Conservation (phyloP, 2,329 filamentous ascomycete genomes). For the Ascocoryne sarcoides region DNA sequence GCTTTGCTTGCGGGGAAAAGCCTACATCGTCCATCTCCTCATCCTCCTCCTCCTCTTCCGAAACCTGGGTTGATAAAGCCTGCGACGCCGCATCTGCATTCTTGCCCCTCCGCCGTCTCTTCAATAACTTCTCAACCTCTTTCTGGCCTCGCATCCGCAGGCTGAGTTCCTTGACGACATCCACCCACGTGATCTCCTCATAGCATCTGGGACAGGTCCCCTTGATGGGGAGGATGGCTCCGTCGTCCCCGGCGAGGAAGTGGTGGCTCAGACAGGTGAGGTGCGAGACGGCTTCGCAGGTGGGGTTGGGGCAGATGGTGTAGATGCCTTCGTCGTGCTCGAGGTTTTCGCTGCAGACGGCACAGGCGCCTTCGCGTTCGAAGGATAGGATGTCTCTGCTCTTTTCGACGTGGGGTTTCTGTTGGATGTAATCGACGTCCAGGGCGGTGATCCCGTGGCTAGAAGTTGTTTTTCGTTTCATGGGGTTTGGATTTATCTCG, state of each 20-base stretch:
- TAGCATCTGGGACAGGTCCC: slow-evolving; percentile 67
- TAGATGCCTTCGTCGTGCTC: slow-evolving; percentile 42
- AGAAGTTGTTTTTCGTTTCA: slow-evolving; percentile 4
- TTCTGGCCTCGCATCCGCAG: slow-evolving; percentile 62
- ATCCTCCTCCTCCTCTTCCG: slow-evolving; percentile 10
- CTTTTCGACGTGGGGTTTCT: slow-evolving; percentile 48
- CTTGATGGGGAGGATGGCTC: slow-evolving; percentile 52
- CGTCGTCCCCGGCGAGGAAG: slow-evolving; percentile 33
- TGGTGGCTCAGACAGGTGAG: slow-evolving; percentile 50
- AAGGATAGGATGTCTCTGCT: slow-evolving; percentile 44
- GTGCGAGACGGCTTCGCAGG: slow-evolving; percentile 50
- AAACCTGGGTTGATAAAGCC: slow-evolving; percentile 8
- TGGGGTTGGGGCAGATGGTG: slow-evolving; percentile 44
- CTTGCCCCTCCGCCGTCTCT: slow-evolving; percentile 28
- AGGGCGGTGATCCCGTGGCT: slow-evolving; percentile 43
- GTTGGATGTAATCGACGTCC: slow-evolving; percentile 44
- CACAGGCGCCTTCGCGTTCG: slow-evolving; percentile 46
- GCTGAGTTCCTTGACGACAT: slow-evolving; percentile 76
- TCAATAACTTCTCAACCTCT: slow-evolving; percentile 62
- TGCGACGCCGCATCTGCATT: slow-evolving; percentile 12
- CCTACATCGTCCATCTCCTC: slow-evolving; percentile 1
- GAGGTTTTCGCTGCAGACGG: slow-evolving; percentile 42
- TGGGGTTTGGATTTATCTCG: too few relatives aligned
- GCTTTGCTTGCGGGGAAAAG: too few relatives aligned
- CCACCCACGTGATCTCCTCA: slow-evolving; percentile 55